Conservation (phyloP, 1,284 basidiomycete genomes). For the Ceratobasidium sp. region DNA sequence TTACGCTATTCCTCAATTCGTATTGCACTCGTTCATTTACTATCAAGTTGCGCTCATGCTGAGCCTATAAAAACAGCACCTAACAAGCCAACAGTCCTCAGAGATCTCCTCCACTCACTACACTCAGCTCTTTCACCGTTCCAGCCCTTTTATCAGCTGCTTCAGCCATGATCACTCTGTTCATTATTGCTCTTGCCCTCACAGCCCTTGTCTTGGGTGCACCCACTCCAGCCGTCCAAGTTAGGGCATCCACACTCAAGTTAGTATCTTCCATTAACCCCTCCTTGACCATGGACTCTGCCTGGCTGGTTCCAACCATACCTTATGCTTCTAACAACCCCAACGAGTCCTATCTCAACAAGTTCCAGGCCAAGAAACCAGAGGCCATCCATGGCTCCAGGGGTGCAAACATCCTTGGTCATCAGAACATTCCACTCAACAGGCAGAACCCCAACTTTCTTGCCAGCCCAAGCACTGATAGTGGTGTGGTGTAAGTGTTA, state of each 20-base stretch:
- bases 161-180: too few species aligned
- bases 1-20: too few species aligned
- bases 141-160: too few species aligned
- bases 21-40: too few species aligned
- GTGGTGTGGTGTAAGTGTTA: slow-evolving; percentile 1
- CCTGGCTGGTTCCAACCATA: background rate
- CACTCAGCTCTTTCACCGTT: too few species aligned
- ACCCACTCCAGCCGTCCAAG: background rate
- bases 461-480: slow-evolving; percentile 5
- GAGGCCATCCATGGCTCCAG: background rate
- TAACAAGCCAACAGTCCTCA: too few species aligned
- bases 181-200: too few species aligned
- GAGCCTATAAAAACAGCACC: too few species aligned
- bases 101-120: too few species aligned
- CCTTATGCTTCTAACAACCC: slow-evolving; percentile 17
- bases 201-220: background rate
- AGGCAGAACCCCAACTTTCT: slow-evolving; percentile 6
- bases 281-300: background rate
- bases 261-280: background rate
- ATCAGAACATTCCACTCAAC: slow-evolving; percentile 9
- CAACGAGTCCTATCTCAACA: slow-evolving; percentile 2
- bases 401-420: slow-evolving; percentile 2
- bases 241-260: background rate
- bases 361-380: background rate
- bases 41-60: too few species aligned